phyloP scores from a whole-genome alignment of 2,329 filamentous ascomycete genomes.

The Colletotrichum magnum region DNA sequence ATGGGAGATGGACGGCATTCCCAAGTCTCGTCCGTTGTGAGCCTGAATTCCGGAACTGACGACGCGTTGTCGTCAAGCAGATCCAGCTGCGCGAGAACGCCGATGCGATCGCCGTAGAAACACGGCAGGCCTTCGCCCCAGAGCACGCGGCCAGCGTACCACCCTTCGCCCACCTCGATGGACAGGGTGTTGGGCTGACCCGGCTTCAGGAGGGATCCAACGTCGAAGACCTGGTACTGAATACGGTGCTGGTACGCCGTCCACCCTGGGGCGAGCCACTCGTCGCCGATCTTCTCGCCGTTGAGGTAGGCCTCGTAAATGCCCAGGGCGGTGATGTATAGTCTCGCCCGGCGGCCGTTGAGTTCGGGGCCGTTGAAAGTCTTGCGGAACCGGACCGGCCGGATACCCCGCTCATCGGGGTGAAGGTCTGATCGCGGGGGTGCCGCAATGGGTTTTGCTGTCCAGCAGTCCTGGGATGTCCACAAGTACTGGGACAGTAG shows the following conservation, averaged over 20 bases:
- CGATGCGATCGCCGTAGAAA: conserved; percentile 56
- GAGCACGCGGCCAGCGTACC: conserved; percentile 56
- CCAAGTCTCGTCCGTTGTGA: conserved; percentile 58
- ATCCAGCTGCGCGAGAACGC: conserved; percentile 55
- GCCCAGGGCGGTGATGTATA: conserved; percentile 55
- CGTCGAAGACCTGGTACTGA: conserved; percentile 60
- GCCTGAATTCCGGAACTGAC: conserved; percentile 35
- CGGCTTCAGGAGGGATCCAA: conserved; percentile 49
- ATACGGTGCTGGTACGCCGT: conserved; percentile 59
- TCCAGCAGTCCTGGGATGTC: conserved; percentile 13
- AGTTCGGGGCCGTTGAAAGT: conserved; percentile 14
- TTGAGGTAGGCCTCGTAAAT: conserved; percentile 57
- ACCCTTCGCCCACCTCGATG: conserved; percentile 65
- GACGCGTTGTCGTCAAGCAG: conserved; percentile 50
- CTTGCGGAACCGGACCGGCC: conserved; percentile 34
- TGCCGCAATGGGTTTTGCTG: conserved; percentile 26
- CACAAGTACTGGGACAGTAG: background rate
- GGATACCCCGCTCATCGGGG: conserved; percentile 21
- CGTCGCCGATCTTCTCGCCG: conserved; percentile 49
- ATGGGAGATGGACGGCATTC: conserved; percentile 50
- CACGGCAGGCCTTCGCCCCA: conserved; percentile 41
- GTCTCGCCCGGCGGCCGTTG: conserved; percentile 41
- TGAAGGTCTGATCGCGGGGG: conserved; percentile 2
- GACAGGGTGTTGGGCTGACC: conserved; percentile 55
- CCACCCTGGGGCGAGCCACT: conserved; percentile 59